Base-by-base conservation (phyloP, 2,329 filamentous ascomycete genomes). In the Epichloe uncinata region DNA sequence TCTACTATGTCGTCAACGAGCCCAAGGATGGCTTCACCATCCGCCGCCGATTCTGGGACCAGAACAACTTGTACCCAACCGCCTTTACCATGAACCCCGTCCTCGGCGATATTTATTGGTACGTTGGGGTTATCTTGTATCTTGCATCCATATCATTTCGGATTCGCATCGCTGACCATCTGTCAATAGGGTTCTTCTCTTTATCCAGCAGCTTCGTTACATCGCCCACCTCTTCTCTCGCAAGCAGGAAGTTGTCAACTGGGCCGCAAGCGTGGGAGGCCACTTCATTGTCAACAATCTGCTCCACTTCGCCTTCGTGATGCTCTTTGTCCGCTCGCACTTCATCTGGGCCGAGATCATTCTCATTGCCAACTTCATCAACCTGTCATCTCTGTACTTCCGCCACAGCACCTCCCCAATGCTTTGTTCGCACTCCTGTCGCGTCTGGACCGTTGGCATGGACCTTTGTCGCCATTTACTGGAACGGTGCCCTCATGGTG, bases 211-310 rank as follows among this genome's bases (percentile, higher is more conserved):
- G 64, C 69, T 83, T 48, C 81, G 77, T 57, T 95, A 94, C 66
- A 73, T 89, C 52, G 78, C 74, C 59, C 81, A 87, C 59, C 79
- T 95, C 56, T 94, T 88, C 73, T 82, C 80, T 44, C 71, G 73
- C 56, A 78, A 84, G 57, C 62, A 73, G 43, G 77, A 78, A 30
- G 73, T 78, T 48, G 78, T 87, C 55, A 77, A 79, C 53, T 75
- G 80, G 15, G 86, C 88, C 20, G 84, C 84, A 56, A 82, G 85
- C 56, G 83, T 94, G 13, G 88, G 86, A 53, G 77, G 79, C 57
- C 87, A 95, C 72, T 95, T 91, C 67, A 88, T 94, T 64, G 63
- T 85, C 58, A 85, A 88, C 74, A 95, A 95, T 67, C 70, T 95
- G 41, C 75, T 95, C 53, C 79, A 88, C 65, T 85, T 90, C 57